A percentile compares a stretch with the other conserved stretches of the same genome.
Evolutionary conservation across 257 asterid genomes (phyloP).

Genomic region (Leptodermis oblonga): DNA sequence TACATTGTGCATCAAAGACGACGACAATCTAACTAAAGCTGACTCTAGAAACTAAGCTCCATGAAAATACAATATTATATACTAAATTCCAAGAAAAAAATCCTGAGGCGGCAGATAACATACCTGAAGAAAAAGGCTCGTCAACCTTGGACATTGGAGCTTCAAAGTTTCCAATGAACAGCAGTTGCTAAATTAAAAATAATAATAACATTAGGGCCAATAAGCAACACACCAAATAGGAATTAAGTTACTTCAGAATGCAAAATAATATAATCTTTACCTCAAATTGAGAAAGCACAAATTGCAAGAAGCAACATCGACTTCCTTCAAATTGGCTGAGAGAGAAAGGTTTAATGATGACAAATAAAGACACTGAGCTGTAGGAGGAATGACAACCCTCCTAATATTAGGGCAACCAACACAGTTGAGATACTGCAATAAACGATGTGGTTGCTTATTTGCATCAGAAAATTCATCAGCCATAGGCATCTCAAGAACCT

Average conservation of each 20-base stretch:
- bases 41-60: not conserved
- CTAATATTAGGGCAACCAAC: conserved; percentile 92
- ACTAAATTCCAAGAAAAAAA: not conserved
- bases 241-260: not conserved
- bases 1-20: not conserved
- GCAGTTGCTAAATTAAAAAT: conserved; percentile 62
- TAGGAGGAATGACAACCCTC: conserved; percentile 80
- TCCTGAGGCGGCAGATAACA: conserved; percentile 2
- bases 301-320: conserved; percentile 77
- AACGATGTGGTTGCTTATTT: conserved; percentile 39
- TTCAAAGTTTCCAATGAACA: conserved; percentile 76
- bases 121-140: conserved; percentile 98
- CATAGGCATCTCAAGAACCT: conserved; percentile 26
- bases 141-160: conserved; percentile 84
- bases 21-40: not conserved
- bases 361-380: conserved; percentile 70
- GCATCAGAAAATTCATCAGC: conserved; percentile 22
- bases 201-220: conserved; percentile 14
- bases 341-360: conserved; percentile 78
- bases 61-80: not conserved
- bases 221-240: conserved; percentile 1
- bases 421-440: conserved; percentile 83
- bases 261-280: conserved; percentile 33
- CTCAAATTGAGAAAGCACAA: conserved; percentile 83
- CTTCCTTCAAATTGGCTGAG: conserved; percentile 88